These are phyloP conservation scores for Trapa bicornis DNA, from an alignment of 345 rosid species.

Conservation along the genomic window DNA sequence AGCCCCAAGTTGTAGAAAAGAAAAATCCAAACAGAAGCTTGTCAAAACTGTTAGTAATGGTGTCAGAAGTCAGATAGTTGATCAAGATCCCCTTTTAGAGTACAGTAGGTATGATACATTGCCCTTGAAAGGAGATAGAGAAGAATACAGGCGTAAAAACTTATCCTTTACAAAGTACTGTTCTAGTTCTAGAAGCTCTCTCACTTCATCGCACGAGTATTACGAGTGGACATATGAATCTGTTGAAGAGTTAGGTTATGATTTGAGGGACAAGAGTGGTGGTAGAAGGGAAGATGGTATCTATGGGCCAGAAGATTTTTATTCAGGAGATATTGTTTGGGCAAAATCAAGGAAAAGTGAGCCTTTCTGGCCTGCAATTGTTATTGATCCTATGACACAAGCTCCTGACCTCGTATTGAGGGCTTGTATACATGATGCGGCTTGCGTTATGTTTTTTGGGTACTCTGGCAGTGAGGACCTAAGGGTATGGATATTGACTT, in stretches of 20 bases:
- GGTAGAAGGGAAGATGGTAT: conserved; percentile 44
- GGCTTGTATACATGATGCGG: conserved; percentile 87
- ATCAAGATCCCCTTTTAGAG: conserved; percentile 23
- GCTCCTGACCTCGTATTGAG: conserved; percentile 86
- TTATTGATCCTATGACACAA: conserved; percentile 92
- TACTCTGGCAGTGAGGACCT: conserved; percentile 59
- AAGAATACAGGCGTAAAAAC: conserved; percentile 12
- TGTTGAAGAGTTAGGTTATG: conserved; percentile 12
- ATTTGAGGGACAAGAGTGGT: conserved; percentile 15
- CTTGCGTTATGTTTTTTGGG: conserved; percentile 96
- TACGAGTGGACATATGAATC: conserved; percentile 10
- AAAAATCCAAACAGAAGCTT: conserved; percentile 24
- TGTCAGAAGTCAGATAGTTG: conserved; percentile 23
- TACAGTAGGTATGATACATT: conserved; percentile 33
- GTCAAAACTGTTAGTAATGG: conserved; percentile 19
- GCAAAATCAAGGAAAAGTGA: conserved; percentile 68
- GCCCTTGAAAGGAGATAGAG: conserved; percentile 33
- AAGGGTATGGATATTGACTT: conserved; percentile 40
- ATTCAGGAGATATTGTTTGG: conserved; percentile 94
- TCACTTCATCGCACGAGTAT: conserved; percentile 36
- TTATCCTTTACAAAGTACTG: conserved; percentile 21
- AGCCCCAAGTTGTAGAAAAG: conserved; percentile 24
- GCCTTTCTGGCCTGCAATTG: conserved; percentile 88
- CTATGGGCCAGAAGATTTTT: conserved; percentile 90
- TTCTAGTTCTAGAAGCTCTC: conserved; percentile 36